These are phyloP conservation scores for Micractinium sp. DNA, from an alignment of 139 green algal species.

Conservation along the genomic window DNA sequence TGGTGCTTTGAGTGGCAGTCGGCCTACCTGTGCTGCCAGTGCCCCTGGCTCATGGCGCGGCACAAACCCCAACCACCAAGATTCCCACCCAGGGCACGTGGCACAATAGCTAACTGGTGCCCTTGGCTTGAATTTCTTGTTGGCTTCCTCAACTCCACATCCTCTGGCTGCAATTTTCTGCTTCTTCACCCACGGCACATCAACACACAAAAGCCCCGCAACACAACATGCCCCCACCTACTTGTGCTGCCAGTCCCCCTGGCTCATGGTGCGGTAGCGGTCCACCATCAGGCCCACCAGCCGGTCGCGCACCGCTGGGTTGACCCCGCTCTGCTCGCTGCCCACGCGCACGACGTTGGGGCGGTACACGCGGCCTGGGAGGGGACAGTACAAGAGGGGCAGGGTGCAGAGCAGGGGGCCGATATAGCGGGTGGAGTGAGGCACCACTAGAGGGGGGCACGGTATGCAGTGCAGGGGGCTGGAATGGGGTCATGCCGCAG, in stretches of 20 bases:
- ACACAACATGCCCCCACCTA: neutral
- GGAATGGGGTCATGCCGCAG: too few species aligned
- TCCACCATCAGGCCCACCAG: constrained; percentile 37
- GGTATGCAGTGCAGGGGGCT: too few species aligned
- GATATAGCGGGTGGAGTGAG: neutral
- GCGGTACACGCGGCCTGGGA: constrained; percentile 43
- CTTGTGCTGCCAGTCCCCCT: constrained; percentile 43
- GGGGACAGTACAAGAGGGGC: too few species aligned
- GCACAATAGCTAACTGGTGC: too few species aligned
- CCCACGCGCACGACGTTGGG: constrained; percentile 83
- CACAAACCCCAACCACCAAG: too few species aligned
- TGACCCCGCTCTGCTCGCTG: constrained; percentile 16
- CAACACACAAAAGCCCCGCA: neutral
- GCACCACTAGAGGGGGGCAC: too few species aligned
- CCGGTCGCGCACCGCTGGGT: constrained; percentile 24
- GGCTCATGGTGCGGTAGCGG: constrained; percentile 36
- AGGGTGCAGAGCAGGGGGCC: too few species aligned
- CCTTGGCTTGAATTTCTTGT: too few species aligned
- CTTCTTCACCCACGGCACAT: neutral
- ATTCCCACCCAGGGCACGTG: too few species aligned
- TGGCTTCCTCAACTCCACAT: too few species aligned
- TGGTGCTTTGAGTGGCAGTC: neutral
- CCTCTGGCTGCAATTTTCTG: too few species aligned
- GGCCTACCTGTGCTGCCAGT: constrained; percentile 40
- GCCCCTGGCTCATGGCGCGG: constrained; percentile 29